Conservation (phyloP, 148 eudicot genomes). For the Dianthus caryophyllus region DNA sequence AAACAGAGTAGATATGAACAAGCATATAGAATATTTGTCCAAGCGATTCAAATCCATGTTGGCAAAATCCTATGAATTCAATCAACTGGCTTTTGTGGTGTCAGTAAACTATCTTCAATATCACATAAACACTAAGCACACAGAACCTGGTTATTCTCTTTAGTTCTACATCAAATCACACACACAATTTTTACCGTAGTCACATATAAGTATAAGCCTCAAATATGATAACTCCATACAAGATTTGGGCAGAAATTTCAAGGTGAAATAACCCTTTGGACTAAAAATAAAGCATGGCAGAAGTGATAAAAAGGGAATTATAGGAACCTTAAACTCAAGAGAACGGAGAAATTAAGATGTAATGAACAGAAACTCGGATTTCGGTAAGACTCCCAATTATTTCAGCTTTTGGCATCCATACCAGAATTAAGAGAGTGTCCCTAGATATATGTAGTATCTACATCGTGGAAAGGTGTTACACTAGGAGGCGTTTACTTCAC, state of each 20-base stretch:
- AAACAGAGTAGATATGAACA: background rate
- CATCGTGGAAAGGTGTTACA: background rate
- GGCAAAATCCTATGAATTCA: background rate
- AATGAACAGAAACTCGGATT: too few species aligned
- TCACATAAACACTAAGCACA: background rate
- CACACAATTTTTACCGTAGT: too few species aligned
- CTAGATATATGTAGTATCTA: too few species aligned
- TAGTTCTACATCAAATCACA: background rate
- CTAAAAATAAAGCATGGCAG: background rate
- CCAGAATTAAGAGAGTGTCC: too few species aligned
- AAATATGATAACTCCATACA: too few species aligned
- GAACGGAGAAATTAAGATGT: background rate
- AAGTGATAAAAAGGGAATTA: background rate
- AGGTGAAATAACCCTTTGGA: background rate
- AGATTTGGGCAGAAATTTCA: too few species aligned
- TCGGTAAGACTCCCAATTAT: too few species aligned
- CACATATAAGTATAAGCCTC: too few species aligned
- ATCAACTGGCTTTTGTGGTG: background rate
- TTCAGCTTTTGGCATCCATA: too few species aligned
- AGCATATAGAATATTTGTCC: too few species aligned
- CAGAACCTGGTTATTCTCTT: background rate
- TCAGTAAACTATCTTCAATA: background rate
- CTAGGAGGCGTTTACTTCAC: background rate
- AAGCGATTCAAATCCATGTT: background rate
- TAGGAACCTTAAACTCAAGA: too few species aligned